Evolutionary conservation across 768 basidiomycete genomes (phyloP).

Genomic region (Pleurotus tuber-regium): DNA sequence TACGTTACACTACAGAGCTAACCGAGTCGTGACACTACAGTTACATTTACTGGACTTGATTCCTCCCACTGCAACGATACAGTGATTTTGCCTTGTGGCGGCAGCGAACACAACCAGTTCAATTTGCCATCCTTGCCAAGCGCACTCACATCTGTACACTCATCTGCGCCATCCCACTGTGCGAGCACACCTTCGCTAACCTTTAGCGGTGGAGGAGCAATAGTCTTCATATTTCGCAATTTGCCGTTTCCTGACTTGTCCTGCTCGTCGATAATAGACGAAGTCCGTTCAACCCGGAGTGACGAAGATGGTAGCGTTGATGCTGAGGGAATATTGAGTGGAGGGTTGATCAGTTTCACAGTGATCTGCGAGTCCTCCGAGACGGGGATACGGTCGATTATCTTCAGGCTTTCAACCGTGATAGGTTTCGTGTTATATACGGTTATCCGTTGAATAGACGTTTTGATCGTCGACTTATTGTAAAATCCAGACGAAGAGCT

Average conservation of each 20-base stretch:
- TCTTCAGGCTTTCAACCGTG: neutral
- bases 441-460: neutral
- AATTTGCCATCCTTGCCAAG: neutral
- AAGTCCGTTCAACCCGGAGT: too few species aligned
- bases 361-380: constrained; percentile 4
- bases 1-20: too few species aligned
- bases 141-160: neutral
- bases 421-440: constrained; percentile 7
- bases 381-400: constrained; percentile 4
- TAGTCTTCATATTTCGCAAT: too few species aligned
- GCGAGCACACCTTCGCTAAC: neutral
- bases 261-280: too few species aligned
- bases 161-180: neutral
- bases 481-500: constrained; percentile 31
- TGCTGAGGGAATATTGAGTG: constrained; percentile 31
- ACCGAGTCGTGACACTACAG: too few species aligned
- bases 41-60: neutral
- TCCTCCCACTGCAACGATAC: neutral
- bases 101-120: neutral
- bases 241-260: too few species aligned
- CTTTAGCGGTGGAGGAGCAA: neutral
- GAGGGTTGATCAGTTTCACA: constrained; percentile 35
- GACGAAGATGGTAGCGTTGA: too few species aligned
- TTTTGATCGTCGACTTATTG: constrained; percentile 23
- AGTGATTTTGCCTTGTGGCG: neutral